phyloP scores from a whole-genome alignment of 2,329 filamentous ascomycete species.

The Orbilia brochopaga region DNA sequence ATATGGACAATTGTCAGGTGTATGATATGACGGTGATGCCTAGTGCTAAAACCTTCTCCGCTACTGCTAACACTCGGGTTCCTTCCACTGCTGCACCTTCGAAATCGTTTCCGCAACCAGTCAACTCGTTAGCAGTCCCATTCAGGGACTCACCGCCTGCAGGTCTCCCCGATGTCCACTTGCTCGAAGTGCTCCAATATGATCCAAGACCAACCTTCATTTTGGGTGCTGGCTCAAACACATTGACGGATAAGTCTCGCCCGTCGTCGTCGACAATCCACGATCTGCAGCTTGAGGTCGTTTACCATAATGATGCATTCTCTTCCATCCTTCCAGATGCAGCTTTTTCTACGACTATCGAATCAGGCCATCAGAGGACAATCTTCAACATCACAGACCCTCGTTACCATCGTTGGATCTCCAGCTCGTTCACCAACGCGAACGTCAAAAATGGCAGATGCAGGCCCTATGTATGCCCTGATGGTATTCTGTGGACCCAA shows the following conservation, averaged over 20 bases:
- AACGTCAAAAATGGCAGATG: conserved; percentile 31
- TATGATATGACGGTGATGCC: conserved; percentile 38
- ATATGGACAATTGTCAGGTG: conserved; percentile 15
- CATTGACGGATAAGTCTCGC: conserved; percentile 16
- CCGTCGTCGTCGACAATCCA: conserved; percentile 45
- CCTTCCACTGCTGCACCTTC: conserved; percentile 7
- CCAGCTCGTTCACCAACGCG: conserved; percentile 41
- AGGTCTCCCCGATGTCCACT: conserved; percentile 19
- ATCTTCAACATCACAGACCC: conserved; percentile 46
- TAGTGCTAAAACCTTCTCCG: conserved; percentile 20
- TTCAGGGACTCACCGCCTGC: conserved; percentile 33
- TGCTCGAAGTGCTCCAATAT: conserved; percentile 35
- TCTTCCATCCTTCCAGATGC: conserved; percentile 40
- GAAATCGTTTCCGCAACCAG: conserved; percentile 1
- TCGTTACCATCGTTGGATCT: conserved; percentile 49
- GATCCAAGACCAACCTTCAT: conserved; percentile 45
- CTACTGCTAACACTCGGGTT: conserved; percentile 8
- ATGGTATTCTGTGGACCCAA: conserved; percentile 45
- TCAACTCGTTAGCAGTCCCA: conserved; percentile 34
- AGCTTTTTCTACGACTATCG: conserved; percentile 36
- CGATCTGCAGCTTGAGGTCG: conserved; percentile 37
- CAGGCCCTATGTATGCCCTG: conserved; percentile 42
- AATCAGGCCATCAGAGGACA: conserved; percentile 20
- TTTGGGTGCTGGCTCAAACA: conserved; percentile 29
- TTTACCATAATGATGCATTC: conserved; percentile 46